Percentiles rank a stretch among this genome's conserved stretches.
Evolutionary conservation across 1,284 basidiomycete genomes (phyloP).

Genomic region (Boletus smithii): DNA sequence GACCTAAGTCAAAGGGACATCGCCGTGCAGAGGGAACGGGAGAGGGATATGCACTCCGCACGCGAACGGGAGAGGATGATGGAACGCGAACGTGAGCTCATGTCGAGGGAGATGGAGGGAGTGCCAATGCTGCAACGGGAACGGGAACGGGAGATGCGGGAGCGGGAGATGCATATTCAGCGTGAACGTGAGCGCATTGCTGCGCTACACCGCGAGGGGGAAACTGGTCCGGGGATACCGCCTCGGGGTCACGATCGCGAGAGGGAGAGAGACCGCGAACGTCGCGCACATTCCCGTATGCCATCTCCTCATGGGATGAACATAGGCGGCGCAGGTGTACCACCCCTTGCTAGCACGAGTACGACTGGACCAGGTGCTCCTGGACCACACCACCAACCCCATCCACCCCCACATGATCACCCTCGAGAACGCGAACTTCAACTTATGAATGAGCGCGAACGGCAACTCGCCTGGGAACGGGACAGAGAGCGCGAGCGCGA

Average conservation of each 20-base stretch:
- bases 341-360: constrained; percentile 7
- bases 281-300: constrained; percentile 26
- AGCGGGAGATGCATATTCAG: constrained; percentile 29
- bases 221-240: constrained; percentile 25
- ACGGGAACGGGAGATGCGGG: constrained; percentile 24
- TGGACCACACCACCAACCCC: constrained; percentile 17
- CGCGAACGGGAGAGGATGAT: constrained; percentile 26
- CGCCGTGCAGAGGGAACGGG: constrained; percentile 20
- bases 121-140: constrained; percentile 12
- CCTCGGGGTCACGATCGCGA: constrained; percentile 28
- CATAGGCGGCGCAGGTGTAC: constrained; percentile 7
- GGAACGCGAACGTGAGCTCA: constrained; percentile 23
- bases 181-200: constrained; percentile 30
- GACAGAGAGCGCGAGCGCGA: constrained; percentile 31
- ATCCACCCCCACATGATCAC: constrained; percentile 22
- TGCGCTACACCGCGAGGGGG: constrained; percentile 29
- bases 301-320: constrained; percentile 25
- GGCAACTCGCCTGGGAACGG: constrained; percentile 29
- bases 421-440: constrained; percentile 25
- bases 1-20: constrained; percentile 29
- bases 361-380: constrained; percentile 22
- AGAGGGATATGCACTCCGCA: constrained; percentile 19
- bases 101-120: constrained; percentile 24
- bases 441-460: constrained; percentile 26
- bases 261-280: constrained; percentile 30